Percentiles rank a stretch among this genome's conserved stretches.
Conservation (phyloP, 208 protist genomes). For the Acanthamoeba comandoni region DNA sequence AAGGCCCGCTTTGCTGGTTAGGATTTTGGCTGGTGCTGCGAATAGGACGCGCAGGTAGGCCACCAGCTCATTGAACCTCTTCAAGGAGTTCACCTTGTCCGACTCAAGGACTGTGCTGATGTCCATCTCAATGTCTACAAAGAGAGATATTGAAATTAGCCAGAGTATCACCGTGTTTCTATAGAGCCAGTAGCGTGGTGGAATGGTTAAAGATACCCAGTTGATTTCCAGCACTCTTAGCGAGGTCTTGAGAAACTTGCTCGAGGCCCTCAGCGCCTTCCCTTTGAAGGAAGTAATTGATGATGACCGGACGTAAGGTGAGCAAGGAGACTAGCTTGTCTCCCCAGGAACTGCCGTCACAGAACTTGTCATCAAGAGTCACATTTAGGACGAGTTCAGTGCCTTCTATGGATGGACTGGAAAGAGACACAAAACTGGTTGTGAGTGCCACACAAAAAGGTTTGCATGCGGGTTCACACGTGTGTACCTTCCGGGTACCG, state of each 20-base stretch:
- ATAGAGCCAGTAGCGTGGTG: no score
- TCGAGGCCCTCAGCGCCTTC: not conserved
- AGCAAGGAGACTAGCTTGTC: not conserved
- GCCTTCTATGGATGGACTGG: not conserved
- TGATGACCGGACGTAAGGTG: constrained; percentile 29
- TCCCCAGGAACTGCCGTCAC: constrained; percentile 6
- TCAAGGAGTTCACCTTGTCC: not conserved
- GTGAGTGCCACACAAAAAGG: no score
- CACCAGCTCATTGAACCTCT: constrained; percentile 2
- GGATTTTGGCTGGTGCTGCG: constrained; percentile 6
- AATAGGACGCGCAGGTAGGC: constrained; percentile 16
- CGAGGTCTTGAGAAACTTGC: not conserved
- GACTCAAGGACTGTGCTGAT: constrained; percentile 20
- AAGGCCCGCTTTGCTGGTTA: constrained; percentile 13
- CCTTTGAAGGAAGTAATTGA: constrained; percentile 20
- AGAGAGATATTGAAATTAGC: no score
- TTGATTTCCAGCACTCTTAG: not conserved
- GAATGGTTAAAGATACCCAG: not conserved
- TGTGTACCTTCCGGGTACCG: not conserved
- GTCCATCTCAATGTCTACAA: constrained; percentile 20
- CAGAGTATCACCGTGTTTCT: no score
- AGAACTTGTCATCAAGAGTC: not conserved
- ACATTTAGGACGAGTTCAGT: constrained; percentile 26
- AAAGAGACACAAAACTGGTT: no score
- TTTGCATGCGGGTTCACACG: not conserved